Percentiles rank a stretch among this genome's conserved stretches.
Conservation (phyloP, 1,284 basidiomycete genomes). For the Cryptococcus jaspeensis region DNA sequence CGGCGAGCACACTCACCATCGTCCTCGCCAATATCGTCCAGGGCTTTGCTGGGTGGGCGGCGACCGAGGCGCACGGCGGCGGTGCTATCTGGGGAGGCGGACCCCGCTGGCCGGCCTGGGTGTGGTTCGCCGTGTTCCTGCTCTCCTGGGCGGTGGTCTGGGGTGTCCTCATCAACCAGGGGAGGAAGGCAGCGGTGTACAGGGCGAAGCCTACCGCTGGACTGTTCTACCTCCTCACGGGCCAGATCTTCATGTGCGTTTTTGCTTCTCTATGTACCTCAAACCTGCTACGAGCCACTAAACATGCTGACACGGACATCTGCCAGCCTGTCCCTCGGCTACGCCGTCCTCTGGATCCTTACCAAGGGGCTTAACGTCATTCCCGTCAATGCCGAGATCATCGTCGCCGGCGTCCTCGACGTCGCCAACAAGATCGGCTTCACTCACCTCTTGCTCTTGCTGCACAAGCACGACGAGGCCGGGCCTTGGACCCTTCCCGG, state of each 20-base stretch:
- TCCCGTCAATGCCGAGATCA: slow-evolving; percentile 44
- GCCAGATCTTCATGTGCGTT: slow-evolving; percentile 34
- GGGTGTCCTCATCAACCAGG: slow-evolving; percentile 35
- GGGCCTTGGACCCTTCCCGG: slow-evolving; percentile 43
- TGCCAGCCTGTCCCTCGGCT: slow-evolving; percentile 37
- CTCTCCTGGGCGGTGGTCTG: slow-evolving; percentile 38
- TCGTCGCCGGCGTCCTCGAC: slow-evolving; percentile 47
- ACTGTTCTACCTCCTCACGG: slow-evolving; percentile 36
- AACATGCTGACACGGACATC: background rate
- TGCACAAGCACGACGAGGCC: slow-evolving; percentile 46
- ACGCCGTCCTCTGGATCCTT: slow-evolving; percentile 43
- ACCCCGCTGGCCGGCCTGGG: slow-evolving; percentile 35
- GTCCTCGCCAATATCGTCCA: slow-evolving; percentile 39
- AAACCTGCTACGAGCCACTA: background rate
- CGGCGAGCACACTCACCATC: slow-evolving; percentile 31
- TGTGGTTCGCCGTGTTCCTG: slow-evolving; percentile 32
- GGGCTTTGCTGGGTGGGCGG: slow-evolving; percentile 38
- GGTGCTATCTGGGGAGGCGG: slow-evolving; percentile 1
- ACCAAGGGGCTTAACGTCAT: slow-evolving; percentile 40
- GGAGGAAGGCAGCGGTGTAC: slow-evolving; percentile 32
- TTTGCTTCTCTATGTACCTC: background rate
- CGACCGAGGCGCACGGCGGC: background rate
- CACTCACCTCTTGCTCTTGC: slow-evolving; percentile 43
- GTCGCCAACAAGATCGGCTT: slow-evolving; percentile 46
- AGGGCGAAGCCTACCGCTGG: slow-evolving; percentile 36